phyloP scores from a whole-genome alignment of 768 basidiomycete species.

The Chlorophyllum brunneum region DNA sequence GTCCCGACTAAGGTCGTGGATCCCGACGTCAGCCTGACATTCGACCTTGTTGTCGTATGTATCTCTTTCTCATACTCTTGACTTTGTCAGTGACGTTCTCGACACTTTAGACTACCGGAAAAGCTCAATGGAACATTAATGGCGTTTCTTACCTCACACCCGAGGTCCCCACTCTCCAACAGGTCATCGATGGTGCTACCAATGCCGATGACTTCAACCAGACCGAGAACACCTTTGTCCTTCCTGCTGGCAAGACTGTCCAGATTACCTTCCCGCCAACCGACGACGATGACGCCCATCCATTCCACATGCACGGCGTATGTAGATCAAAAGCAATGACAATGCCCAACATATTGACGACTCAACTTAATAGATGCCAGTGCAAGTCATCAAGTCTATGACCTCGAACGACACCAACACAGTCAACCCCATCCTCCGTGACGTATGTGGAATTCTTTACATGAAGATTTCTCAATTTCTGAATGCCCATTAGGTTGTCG shows the following conservation, averaged over 20 bases:
- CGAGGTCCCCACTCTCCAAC: slow-evolving; percentile 20
- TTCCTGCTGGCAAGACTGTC: slow-evolving; percentile 23
- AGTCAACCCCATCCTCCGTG: slow-evolving; percentile 52
- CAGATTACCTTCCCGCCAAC: slow-evolving; percentile 23
- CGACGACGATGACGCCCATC: slow-evolving; percentile 18
- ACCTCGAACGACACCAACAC: slow-evolving; percentile 32
- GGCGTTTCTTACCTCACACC: slow-evolving; percentile 26
- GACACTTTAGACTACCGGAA: slow-evolving; percentile 13
- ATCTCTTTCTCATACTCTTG: slow-evolving; percentile 13
- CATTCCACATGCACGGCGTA: slow-evolving; percentile 18
- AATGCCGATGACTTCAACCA: slow-evolving; percentile 19
- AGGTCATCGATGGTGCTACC: slow-evolving; percentile 23
- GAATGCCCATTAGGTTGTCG: slow-evolving; percentile 4
- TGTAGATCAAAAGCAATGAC: neutral
- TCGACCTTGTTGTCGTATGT: slow-evolving; percentile 28
- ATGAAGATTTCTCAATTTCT: neutral
- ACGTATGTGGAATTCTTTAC: slow-evolving; percentile 36
- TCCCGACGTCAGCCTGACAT: slow-evolving; percentile 19
- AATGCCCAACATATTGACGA: neutral
- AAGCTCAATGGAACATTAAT: slow-evolving; percentile 29
- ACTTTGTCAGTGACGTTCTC: slow-evolving; percentile 6
- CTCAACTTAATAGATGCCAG: neutral
- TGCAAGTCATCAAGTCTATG: slow-evolving; percentile 26
- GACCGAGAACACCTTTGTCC: slow-evolving; percentile 24
- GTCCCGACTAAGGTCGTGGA: slow-evolving; percentile 16